Percentiles rank a stretch among this genome's conserved stretches.
phyloP scores from a whole-genome alignment of 306 rosid species.

The Cyamopsis tetragonoloba region DNA sequence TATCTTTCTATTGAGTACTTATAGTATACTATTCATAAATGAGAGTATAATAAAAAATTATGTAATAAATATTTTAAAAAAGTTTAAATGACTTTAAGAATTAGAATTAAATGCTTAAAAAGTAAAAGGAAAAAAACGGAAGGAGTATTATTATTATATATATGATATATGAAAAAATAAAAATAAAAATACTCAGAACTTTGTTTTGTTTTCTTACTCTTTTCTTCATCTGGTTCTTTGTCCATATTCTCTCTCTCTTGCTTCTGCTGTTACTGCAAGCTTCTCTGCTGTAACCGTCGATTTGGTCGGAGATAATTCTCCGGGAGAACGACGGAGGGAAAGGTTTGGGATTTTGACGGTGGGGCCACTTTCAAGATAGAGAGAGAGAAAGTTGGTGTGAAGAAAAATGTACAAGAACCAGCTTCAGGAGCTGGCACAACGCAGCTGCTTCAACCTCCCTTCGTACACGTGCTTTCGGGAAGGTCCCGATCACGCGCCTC shows the following conservation, averaged over 20 bases:
- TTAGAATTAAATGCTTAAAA: no score
- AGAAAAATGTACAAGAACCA: conserved; percentile 98
- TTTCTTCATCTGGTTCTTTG: neutral
- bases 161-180: no score
- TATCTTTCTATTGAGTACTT: no score
- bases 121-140: no score
- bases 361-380: conserved; percentile 25
- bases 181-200: no score
- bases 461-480: conserved; percentile 90
- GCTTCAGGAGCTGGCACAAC: conserved; percentile 99
- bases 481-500: conserved; percentile 99
- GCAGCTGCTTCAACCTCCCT: conserved; percentile 98
- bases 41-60: no score
- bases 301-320: conserved; percentile 13
- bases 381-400: conserved; percentile 25
- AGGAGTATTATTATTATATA: no score
- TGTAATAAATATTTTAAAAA: no score
- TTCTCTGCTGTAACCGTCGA: conserved; percentile 15
- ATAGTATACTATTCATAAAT: no score
- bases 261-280: neutral
- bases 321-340: neutral
- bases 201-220: neutral
- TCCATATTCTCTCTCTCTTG: conserved; percentile 21
- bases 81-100: no score
- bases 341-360: no score